A percentile compares a stretch with the other conserved stretches of the same genome.
phyloP scores from a whole-genome alignment of 1,139 yeast genomes.

The Pichia sp. region DNA sequence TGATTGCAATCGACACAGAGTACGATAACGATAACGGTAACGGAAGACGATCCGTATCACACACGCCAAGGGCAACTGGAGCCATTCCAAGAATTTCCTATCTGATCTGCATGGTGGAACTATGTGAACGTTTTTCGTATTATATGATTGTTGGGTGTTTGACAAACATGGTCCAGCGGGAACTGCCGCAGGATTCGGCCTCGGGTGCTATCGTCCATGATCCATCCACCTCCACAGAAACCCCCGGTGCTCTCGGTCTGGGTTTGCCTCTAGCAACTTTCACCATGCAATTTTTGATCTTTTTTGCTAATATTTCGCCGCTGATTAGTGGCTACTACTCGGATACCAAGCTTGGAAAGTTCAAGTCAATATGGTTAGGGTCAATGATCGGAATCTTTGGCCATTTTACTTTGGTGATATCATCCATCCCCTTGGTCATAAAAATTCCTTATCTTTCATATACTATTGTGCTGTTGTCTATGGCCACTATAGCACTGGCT shows the following conservation, averaged over 20 bases:
- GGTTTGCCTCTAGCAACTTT: conserved; percentile 42
- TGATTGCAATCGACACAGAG: not conserved
- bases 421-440: conserved; percentile 40
- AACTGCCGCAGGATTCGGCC: conserved; percentile 42
- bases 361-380: conserved; percentile 42
- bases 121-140: conserved; percentile 47
- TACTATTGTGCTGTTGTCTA: conserved; percentile 37
- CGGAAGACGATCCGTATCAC: no score
- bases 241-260: conserved; percentile 42
- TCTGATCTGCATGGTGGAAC: conserved; percentile 41
- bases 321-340: conserved; percentile 43
- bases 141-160: conserved; percentile 42
- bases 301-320: conserved; percentile 43
- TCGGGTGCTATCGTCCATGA: conserved; percentile 39
- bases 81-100: conserved; percentile 40
- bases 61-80: conserved; percentile 28
- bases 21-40: not conserved
- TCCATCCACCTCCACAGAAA: conserved; percentile 31
- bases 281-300: conserved; percentile 38
- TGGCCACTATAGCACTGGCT: conserved; percentile 39
- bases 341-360: conserved; percentile 41
- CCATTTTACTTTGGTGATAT: conserved; percentile 39
- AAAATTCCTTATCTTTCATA: conserved; percentile 33
- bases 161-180: conserved; percentile 44
- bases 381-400: conserved; percentile 39